phyloP scores from a whole-genome alignment of 2,329 filamentous ascomycete species.

The Xylaria sp. region DNA sequence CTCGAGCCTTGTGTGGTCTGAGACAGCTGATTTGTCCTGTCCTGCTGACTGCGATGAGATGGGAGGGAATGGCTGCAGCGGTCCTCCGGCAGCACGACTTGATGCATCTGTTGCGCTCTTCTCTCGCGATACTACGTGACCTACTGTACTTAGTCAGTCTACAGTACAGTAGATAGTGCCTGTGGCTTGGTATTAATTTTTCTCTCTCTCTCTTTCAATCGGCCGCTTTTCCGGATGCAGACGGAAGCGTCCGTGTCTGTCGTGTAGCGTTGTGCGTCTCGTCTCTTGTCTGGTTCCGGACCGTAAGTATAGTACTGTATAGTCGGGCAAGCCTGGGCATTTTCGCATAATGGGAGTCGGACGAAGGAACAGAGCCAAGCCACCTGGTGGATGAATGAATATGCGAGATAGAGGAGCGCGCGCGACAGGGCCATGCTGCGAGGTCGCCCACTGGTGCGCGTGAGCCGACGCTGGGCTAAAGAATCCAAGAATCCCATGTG shows the following conservation, averaged over 20 bases:
- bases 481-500: constrained; percentile 5
- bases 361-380: constrained; percentile 17
- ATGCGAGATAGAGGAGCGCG: constrained; percentile 14
- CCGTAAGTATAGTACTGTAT: too few species aligned
- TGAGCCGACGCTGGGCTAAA: too few species aligned
- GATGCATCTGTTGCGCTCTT: constrained; percentile 17
- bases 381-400: constrained; percentile 7
- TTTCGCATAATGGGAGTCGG: constrained; percentile 16
- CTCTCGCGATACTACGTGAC: constrained; percentile 32
- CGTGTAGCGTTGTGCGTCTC: constrained; percentile 23
- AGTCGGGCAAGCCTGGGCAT: constrained; percentile 4
- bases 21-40: constrained; percentile 41
- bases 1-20: constrained; percentile 36
- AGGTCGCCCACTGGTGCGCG: not conserved
- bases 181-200: constrained; percentile 19
- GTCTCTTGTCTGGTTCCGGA: too few species aligned
- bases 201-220: too few species aligned
- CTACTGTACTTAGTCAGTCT: too few species aligned
- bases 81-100: constrained; percentile 34
- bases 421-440: not conserved
- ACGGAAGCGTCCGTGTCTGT: constrained; percentile 17
- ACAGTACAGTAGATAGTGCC: too few species aligned
- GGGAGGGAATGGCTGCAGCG: constrained; percentile 31
- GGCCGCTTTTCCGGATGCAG: constrained; percentile 20
- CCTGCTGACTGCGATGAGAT: constrained; percentile 37